Evolutionary conservation across 805 yeast species (phyloP).

Genomic region (Candida berthetii): DNA sequence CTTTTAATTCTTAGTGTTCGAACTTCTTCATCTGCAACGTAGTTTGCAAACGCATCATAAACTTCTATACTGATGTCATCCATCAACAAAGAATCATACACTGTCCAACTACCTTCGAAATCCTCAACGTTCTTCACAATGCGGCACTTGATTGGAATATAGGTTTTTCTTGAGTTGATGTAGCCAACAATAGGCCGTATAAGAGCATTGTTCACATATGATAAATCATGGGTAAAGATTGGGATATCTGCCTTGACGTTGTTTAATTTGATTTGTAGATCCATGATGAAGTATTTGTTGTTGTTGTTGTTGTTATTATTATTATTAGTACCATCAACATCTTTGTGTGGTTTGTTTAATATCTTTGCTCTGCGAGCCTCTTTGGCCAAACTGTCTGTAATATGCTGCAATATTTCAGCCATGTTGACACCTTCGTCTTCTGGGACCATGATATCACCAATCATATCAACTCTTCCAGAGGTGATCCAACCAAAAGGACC

Average conservation of each 20-base stretch:
- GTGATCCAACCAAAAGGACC: conserved; percentile 99
- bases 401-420: conserved; percentile 41
- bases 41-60: conserved; percentile 83
- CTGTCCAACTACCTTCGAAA: conserved; percentile 95
- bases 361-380: conserved; percentile 36
- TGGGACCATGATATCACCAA: conserved; percentile 86
- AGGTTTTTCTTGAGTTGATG: conserved; percentile 84
- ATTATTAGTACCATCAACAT: conserved; percentile 2
- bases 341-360: conserved; percentile 6
- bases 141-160: conserved; percentile 80
- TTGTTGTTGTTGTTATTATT: conserved; percentile 24
- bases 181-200: conserved; percentile 94
- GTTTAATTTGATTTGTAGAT: conserved; percentile 71
- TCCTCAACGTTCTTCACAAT: conserved; percentile 74
- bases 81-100: conserved; percentile 86
- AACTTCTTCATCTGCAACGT: conserved; percentile 83
- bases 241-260: conserved; percentile 90
- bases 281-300: conserved; percentile 61
- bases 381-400: conserved; percentile 40
- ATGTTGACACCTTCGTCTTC: conserved; percentile 46
- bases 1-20: conserved; percentile 66
- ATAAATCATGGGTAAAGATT: conserved; percentile 75
- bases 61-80: conserved; percentile 86
- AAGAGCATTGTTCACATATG: conserved; percentile 88
- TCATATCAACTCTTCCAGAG: conserved; percentile 85